Percentiles rank a stretch among this genome's conserved stretches.
Conservation (phyloP, 805 yeast species). For the Teunomyces barrocoloradensis region DNA sequence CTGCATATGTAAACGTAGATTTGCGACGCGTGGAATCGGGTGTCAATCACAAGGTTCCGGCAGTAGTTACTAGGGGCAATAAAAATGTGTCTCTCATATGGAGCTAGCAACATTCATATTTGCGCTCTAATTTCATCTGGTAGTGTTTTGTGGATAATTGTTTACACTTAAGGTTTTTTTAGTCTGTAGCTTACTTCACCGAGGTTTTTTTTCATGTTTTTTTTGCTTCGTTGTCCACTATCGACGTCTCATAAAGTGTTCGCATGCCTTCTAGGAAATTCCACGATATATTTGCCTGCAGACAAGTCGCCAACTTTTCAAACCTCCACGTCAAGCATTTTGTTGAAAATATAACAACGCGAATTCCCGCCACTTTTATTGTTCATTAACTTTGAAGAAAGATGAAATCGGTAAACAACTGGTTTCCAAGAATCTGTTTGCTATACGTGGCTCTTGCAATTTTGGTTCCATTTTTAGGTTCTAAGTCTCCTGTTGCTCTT, state of each 20-base stretch:
- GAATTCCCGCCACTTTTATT: background rate
- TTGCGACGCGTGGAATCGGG: background rate
- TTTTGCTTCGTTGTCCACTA: background rate
- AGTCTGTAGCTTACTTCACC: background rate
- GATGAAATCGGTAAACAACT: slow-evolving; percentile 4
- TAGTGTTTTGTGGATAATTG: background rate
- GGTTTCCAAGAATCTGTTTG: slow-evolving; percentile 17
- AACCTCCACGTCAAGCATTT: slow-evolving; percentile 5
- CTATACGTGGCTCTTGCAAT: slow-evolving; percentile 34
- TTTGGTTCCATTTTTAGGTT: slow-evolving; percentile 36
- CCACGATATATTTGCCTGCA: background rate
- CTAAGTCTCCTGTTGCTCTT: slow-evolving; percentile 17
- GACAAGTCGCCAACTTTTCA: background rate
- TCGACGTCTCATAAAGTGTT: background rate
- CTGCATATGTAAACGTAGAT: background rate
- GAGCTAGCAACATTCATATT: too few relatives aligned
- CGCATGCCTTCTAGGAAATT: slow-evolving; percentile 2
- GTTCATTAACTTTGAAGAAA: background rate
- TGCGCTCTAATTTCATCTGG: too few relatives aligned
- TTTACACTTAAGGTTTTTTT: background rate
- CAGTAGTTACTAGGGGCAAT: background rate
- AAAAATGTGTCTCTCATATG: background rate
- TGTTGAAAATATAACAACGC: background rate
- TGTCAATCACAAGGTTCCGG: background rate
- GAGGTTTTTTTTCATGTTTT: background rate